These are phyloP conservation scores for Coccomyxa sp. DNA, from an alignment of 139 green algal species.

Conservation along the genomic window DNA sequence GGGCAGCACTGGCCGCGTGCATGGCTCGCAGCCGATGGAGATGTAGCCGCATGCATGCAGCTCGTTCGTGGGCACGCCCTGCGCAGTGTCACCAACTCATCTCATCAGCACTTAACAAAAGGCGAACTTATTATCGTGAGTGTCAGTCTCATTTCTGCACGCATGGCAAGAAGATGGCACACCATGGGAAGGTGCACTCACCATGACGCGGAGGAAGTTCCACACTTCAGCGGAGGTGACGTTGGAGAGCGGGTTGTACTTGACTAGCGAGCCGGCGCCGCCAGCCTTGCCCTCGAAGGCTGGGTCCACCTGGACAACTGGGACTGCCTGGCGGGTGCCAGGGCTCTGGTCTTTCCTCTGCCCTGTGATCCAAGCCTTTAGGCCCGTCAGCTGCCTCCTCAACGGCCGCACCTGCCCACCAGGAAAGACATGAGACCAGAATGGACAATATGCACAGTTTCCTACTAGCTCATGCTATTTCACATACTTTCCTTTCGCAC, in stretches of 20 bases:
- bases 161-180: not conserved
- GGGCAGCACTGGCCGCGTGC: conserved; percentile 90
- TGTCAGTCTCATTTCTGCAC: not conserved
- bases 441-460: not conserved
- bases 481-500: too few relatives aligned
- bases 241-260: conserved; percentile 98
- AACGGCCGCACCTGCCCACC: conserved; percentile 74
- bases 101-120: not conserved
- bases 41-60: conserved; percentile 90
- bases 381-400: conserved; percentile 75
- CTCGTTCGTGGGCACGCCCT: conserved; percentile 85
- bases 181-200: conserved; percentile 5
- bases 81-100: not conserved
- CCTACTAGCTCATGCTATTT: not conserved
- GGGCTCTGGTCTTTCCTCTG: conserved; percentile 98
- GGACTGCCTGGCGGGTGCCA: conserved; percentile 83
- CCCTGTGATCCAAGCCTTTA: conserved; percentile 96
- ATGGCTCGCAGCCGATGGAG: conserved; percentile 97
- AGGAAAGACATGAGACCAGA: not conserved
- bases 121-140: not conserved
- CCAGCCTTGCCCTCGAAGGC: conserved; percentile 82
- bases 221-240: conserved; percentile 84
- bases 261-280: conserved; percentile 85
- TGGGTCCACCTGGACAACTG: conserved; percentile 86
- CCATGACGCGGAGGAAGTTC: conserved; percentile 96